Conservation (phyloP, 352 stramenopile genomes). For the Globisporangium emineosum region DNA sequence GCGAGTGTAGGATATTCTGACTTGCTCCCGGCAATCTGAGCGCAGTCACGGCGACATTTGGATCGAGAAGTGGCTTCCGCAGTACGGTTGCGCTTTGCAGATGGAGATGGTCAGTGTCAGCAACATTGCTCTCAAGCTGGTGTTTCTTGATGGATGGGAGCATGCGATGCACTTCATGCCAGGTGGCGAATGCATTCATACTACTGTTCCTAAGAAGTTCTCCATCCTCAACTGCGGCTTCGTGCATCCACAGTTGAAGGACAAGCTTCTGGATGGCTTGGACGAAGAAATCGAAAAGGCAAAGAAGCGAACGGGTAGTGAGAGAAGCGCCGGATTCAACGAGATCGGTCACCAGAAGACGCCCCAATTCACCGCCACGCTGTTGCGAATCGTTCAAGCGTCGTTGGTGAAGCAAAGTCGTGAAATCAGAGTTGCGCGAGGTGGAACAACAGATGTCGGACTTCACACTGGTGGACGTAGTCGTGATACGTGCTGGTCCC, state of each 20-base stretch:
- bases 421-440: conserved; percentile 8
- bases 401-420: conserved; percentile 1
- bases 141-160: not conserved
- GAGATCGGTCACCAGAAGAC: conserved; percentile 48
- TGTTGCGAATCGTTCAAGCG: conserved; percentile 23
- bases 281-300: conserved; percentile 24
- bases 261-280: conserved; percentile 20
- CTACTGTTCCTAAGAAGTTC: conserved; percentile 17
- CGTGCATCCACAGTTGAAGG: conserved; percentile 18
- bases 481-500: conserved; percentile 53
- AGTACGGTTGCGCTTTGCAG: conserved; percentile 38
- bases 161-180: conserved; percentile 29
- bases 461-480: conserved; percentile 40
- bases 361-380: conserved; percentile 42
- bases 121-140: conserved; percentile 3
- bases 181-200: conserved; percentile 15
- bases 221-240: conserved; percentile 29
- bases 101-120: not conserved
- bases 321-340: conserved; percentile 31
- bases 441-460: conserved; percentile 49
- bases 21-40: not conserved
- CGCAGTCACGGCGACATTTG: conserved; percentile 24
- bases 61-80: conserved; percentile 39
- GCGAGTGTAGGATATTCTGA: conserved; percentile 18
- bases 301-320: conserved; percentile 18